These are phyloP conservation scores for Cutaneotrichosporon cutaneum DNA, from an alignment of 1,284 basidiomycete genomes.

Conservation along the genomic window DNA sequence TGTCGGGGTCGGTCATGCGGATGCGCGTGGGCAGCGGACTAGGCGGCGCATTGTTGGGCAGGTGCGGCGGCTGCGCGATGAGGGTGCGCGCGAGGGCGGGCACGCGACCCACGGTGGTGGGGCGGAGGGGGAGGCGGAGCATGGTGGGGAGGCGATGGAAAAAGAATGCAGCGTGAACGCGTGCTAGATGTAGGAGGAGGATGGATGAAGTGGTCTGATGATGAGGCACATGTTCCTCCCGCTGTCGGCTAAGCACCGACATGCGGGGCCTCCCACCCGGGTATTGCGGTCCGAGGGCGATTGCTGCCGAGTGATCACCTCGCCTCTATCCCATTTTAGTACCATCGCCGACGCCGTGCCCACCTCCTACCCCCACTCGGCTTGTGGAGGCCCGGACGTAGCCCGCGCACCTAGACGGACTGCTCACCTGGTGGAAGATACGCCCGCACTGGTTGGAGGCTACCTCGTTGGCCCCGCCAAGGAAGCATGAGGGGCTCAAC, in stretches of 20 bases:
- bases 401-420: constrained; percentile 5
- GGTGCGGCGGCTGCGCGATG: constrained; percentile 39
- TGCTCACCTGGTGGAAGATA: not conserved
- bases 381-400: not conserved
- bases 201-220: not conserved
- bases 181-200: not conserved
- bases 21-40: constrained; percentile 38
- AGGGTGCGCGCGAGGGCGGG: constrained; percentile 30
- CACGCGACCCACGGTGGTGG: not conserved
- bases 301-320: not conserved
- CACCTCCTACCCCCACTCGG: not conserved
- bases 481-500: not conserved
- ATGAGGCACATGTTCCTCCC: constrained; percentile 10
- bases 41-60: constrained; percentile 32
- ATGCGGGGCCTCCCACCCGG: constrained; percentile 2
- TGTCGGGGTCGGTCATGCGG: constrained; percentile 29
- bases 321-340: not conserved
- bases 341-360: not conserved
- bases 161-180: not conserved
- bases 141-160: constrained; percentile 4
- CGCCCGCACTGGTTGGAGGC: not conserved
- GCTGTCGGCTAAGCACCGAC: constrained; percentile 12
- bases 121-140: constrained; percentile 8
- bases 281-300: constrained; percentile 5
- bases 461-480: not conserved